Percentiles rank a stretch among this genome's conserved stretches.
phyloP scores from a whole-genome alignment of 2,329 filamentous ascomycete genomes.

The Knufia petricola region DNA sequence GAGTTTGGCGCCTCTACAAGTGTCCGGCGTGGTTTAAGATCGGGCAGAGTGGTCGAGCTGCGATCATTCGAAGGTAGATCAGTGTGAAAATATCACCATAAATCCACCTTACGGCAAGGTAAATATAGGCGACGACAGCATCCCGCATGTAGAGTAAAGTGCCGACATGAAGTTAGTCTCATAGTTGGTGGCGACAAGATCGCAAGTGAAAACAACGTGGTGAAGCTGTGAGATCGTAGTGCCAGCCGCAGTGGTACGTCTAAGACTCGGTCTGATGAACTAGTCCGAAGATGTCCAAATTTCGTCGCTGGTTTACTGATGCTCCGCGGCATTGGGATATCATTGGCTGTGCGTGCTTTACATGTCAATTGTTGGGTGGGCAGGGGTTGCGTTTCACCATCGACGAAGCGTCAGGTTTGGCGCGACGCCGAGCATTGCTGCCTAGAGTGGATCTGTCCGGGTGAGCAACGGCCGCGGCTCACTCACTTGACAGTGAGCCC shows the following conservation, averaged over 20 bases:
- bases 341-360: background rate
- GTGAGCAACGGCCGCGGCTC: conserved; percentile 1
- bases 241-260: background rate
- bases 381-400: conserved; percentile 7
- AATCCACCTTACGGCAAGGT: conserved; percentile 5
- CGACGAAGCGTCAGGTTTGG: background rate
- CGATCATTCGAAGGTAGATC: conserved; percentile 6
- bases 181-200: conserved; percentile 53
- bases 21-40: conserved; percentile 5
- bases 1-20: conserved; percentile 3
- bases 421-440: conserved; percentile 4
- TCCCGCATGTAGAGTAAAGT: conserved; percentile 3
- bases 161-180: conserved; percentile 38
- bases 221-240: conserved; percentile 2
- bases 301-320: conserved; percentile 7
- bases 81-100: conserved; percentile 4
- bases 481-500: background rate
- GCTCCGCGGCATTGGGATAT: background rate
- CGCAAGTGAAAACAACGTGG: conserved; percentile 41
- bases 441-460: conserved; percentile 5
- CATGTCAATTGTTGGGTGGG: background rate
- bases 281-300: conserved; percentile 4
- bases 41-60: conserved; percentile 2
- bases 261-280: background rate
- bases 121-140: background rate